Evolutionary conservation across 139 green algal genomes (phyloP).

Genomic region (Picochlorum sp.): DNA sequence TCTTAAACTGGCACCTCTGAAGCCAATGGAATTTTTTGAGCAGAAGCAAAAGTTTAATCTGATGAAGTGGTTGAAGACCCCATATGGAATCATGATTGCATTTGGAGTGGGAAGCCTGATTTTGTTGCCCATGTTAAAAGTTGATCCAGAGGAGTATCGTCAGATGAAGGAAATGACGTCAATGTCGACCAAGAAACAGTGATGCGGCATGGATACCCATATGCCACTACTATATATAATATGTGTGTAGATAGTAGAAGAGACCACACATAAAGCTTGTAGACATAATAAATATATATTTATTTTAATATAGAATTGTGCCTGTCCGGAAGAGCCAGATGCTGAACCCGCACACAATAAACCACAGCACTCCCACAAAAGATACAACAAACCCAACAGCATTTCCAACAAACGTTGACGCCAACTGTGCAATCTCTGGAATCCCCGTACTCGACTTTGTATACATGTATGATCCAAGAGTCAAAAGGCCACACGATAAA

Average conservation of each 20-base stretch:
- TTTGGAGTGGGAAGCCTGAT: constrained; percentile 23
- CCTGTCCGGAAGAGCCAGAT: constrained; percentile 30
- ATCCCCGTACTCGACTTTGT: background rate
- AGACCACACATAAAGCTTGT: background rate
- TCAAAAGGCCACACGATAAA: background rate
- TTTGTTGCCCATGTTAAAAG: constrained; percentile 40
- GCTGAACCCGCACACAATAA: constrained; percentile 8
- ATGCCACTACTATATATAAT: too few relatives aligned
- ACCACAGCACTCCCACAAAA: constrained; percentile 21
- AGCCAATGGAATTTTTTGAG: constrained; percentile 15
- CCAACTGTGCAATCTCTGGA: background rate
- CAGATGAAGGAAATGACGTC: constrained; percentile 11
- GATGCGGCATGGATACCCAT: background rate
- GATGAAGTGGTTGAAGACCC: constrained; percentile 35
- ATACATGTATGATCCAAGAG: background rate
- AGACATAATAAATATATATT: background rate
- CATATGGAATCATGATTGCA: constrained; percentile 41
- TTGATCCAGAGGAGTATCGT: constrained; percentile 31
- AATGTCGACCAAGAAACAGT: background rate
- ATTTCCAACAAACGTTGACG: background rate
- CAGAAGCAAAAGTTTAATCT: constrained; percentile 30
- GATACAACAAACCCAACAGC: constrained; percentile 19
- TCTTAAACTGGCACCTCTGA: background rate
- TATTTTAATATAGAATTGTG: constrained; percentile 9
- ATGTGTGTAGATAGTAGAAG: too few relatives aligned